phyloP scores from a whole-genome alignment of 768 basidiomycete genomes.

The Pulveroboletus ravenelii region DNA sequence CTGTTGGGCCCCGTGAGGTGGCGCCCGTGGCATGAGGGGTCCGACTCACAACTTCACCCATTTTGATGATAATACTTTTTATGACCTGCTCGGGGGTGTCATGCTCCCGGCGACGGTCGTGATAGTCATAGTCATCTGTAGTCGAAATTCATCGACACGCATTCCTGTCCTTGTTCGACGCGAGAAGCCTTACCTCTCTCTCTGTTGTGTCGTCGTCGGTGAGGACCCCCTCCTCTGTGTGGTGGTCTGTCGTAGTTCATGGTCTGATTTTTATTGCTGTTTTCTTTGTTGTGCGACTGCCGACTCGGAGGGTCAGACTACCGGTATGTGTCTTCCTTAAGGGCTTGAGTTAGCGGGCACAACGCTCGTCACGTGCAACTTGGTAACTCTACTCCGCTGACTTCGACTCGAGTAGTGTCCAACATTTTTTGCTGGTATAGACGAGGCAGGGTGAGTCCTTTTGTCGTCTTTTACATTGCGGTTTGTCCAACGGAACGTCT shows the following conservation, averaged over 20 bases:
- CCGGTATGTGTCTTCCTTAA: not conserved
- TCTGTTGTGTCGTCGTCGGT: constrained; percentile 42
- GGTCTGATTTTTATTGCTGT: constrained; percentile 8
- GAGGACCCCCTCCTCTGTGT: constrained; percentile 41
- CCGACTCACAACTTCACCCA: constrained; percentile 75
- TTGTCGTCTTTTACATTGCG: not conserved
- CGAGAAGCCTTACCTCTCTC: constrained; percentile 45
- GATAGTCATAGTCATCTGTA: constrained; percentile 56
- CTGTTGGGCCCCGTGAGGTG: constrained; percentile 32
- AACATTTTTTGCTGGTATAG: not conserved
- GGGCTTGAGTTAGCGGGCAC: not conserved
- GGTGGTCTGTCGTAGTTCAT: constrained; percentile 58
- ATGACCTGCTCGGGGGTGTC: constrained; percentile 75
- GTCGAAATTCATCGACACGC: not conserved
- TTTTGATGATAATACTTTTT: constrained; percentile 59
- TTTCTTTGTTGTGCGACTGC: not conserved
- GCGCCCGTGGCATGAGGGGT: too few species aligned
- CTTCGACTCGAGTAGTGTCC: not conserved
- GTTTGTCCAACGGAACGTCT: not conserved
- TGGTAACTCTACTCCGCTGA: too few species aligned
- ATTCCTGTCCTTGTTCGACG: not conserved
- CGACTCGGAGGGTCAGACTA: not conserved
- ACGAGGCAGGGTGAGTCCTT: constrained; percentile 17
- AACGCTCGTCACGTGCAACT: constrained; percentile 21
- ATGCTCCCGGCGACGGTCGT: constrained; percentile 61